A percentile compares a stretch with the other conserved stretches of the same genome.
Evolutionary conservation across 2,329 filamentous ascomycete genomes (phyloP).

Genomic region (Geosmithia morbida): DNA sequence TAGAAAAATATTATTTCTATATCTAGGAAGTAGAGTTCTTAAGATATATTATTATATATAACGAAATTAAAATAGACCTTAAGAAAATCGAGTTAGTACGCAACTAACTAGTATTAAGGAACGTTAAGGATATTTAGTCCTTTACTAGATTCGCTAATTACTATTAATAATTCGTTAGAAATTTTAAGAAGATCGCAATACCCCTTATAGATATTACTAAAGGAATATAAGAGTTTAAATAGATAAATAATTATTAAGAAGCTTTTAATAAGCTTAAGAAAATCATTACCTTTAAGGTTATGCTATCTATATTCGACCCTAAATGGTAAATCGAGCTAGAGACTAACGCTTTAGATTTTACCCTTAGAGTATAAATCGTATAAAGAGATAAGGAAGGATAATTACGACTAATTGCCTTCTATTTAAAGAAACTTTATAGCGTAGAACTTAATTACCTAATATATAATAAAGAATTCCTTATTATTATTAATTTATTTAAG

Average conservation of each 20-base stretch:
- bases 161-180: not conserved
- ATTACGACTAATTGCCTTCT: not conserved
- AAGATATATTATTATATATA: no score
- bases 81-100: no score
- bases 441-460: no score
- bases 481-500: no score
- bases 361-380: no score
- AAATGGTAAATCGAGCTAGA: constrained; percentile 4
- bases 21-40: no score
- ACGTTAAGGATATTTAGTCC: constrained; percentile 1
- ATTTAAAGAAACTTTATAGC: constrained; percentile 2
- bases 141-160: constrained; percentile 4
- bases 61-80: no score
- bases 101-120: not conserved
- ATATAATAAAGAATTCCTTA: no score
- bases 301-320: not conserved
- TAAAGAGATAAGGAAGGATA: not conserved
- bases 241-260: no score
- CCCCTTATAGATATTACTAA: no score
- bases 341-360: constrained; percentile 1
- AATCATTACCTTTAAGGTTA: not conserved
- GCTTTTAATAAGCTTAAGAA: no score
- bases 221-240: no score
- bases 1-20: not conserved
- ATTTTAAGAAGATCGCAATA: not conserved